Evolutionary conservation across 1,284 basidiomycete genomes (phyloP).

Genomic region (Prillingera fragicola): DNA sequence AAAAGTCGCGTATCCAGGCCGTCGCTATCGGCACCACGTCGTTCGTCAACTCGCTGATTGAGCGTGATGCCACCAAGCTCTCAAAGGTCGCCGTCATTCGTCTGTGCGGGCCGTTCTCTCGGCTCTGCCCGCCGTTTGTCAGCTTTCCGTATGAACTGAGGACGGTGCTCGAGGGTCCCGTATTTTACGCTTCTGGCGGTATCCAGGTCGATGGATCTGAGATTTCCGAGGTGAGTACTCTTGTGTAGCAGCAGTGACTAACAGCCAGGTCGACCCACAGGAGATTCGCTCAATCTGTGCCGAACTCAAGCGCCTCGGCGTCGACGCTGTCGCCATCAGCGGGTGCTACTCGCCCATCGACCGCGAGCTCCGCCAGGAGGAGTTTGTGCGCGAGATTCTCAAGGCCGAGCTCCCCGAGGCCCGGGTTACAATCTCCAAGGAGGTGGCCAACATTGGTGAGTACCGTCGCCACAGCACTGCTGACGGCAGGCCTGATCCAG

Average conservation of each 20-base stretch:
- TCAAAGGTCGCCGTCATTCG: slow-evolving; percentile 35
- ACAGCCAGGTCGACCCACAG: slow-evolving; percentile 25
- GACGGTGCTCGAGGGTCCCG: slow-evolving; percentile 28
- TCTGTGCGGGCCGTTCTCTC: slow-evolving; percentile 31
- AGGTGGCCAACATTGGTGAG: slow-evolving; percentile 30
- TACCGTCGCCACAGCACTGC: slow-evolving; percentile 7
- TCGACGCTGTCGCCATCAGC: slow-evolving; percentile 31
- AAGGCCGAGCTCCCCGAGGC: slow-evolving; percentile 24
- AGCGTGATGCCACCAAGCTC: slow-evolving; percentile 22
- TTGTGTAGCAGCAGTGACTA: background rate
- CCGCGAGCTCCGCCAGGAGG: slow-evolving; percentile 29
- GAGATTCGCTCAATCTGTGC: slow-evolving; percentile 31
- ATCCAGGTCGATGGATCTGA: slow-evolving; percentile 36
- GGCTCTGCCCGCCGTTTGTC: slow-evolving; percentile 29
- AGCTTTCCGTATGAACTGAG: slow-evolving; percentile 34
- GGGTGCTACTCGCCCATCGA: slow-evolving; percentile 39
- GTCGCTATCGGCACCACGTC: slow-evolving; percentile 37
- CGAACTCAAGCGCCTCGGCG: slow-evolving; percentile 28
- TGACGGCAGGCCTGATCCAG: slow-evolving; percentile 54
- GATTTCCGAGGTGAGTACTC: slow-evolving; percentile 18
- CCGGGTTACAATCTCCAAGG: slow-evolving; percentile 28
- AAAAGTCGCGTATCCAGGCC: slow-evolving; percentile 21
- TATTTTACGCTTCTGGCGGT: slow-evolving; percentile 30
- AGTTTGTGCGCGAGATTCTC: slow-evolving; percentile 28
- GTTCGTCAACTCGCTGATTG: slow-evolving; percentile 39